Evolutionary conservation across 2,329 filamentous ascomycete species (phyloP), one percentile per base, ranked within the genome.

Genomic region (Trichoderma pleuroti): DNA sequence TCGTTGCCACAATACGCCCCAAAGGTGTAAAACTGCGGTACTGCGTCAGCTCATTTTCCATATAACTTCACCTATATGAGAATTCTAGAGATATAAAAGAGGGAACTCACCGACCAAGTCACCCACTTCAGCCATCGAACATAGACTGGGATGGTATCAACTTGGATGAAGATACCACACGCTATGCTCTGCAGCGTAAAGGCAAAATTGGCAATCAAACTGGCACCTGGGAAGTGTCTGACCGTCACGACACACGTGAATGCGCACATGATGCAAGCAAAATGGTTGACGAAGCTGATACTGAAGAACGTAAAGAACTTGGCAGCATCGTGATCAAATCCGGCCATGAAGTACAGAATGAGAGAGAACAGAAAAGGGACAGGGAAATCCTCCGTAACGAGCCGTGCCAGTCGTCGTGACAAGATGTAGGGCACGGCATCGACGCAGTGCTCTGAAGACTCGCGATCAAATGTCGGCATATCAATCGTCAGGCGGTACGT

Each of bases 301-400:
- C 85, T 83, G 73, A 94, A 91, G 81, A 93, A 94, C 1, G 86
- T 89, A 71, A 94, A 90, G 78, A 93, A 94, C 68, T 91, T 87
- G 1, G 76, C 80, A 0, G 85, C 87, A 10, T 90, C 86, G 3
- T 85, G 83, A 60, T 92, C 87, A 74, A 93, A 92, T 0, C 91
- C 91, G 8, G 89, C 87, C 90, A 94, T 93, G 78, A 93, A 94
- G 78, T 94, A 94, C 76, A 90, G 90, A 9, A 94, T 90, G 2
- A 89, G 80, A 7, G 89, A 89, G 76, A 91, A 94, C 4, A 93
- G 77, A 18, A 93, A 84, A 0, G 92, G 92, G 1, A 93, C 91
- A 0, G 91, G 90, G 0, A 94, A 76, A 76, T 94, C 92, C 76
- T 94, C 92, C 0, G 91, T 88, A 2, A 90, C 84, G 26, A 93